Evolutionary conservation across 768 basidiomycete genomes (phyloP), one percentile per base, ranked within the genome.

Genomic region (Leccinum variicolor): DNA sequence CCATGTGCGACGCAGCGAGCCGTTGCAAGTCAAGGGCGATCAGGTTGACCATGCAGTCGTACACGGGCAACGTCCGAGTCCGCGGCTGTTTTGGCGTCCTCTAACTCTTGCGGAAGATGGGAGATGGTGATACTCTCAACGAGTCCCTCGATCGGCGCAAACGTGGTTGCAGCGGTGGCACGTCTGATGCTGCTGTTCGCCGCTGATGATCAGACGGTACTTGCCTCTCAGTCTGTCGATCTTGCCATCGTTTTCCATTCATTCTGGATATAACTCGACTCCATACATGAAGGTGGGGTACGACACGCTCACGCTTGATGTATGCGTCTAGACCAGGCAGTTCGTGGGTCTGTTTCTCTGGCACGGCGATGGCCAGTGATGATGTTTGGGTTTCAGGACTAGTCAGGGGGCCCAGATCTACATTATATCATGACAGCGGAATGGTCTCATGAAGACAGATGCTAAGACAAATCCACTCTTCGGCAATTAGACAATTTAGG

Each of bases 181-280:
- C 79, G 75, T n/a, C 81, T 82, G 50, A 84, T 84, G 19, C 82
- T 82, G 68, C 61, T 78, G 36, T 59, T 79, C 75, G 14, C 76
- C 75, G 21, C 76, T 72, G 8, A 75, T 76, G 51, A 65, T 48
- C 4, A 58, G 23, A 41, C 58, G 36, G 33, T 15, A 13, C 21
- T 56, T 57, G 45, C 45, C 56, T 47, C 52, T 47, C 15, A 54
- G 47, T 25, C 19, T 45, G 21, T 21, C 45, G 19, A 39, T 28
- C 31, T 80, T 77, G 4, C 84, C 79, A 4, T 79, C 63, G 47
- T 82, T 70, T n/a, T n/a, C n/a, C n/a, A n/a, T n/a, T n/a, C n/a
- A n/a, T n/a, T n/a, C n/a, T n/a, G n/a, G n/a, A n/a, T n/a, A n/a
- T n/a, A n/a, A n/a, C n/a, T n/a, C 1, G 17, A 26, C 29, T 36